These are phyloP conservation scores for Galium porrigens DNA, from an alignment of 305 asterid species.

Conservation along the genomic window DNA sequence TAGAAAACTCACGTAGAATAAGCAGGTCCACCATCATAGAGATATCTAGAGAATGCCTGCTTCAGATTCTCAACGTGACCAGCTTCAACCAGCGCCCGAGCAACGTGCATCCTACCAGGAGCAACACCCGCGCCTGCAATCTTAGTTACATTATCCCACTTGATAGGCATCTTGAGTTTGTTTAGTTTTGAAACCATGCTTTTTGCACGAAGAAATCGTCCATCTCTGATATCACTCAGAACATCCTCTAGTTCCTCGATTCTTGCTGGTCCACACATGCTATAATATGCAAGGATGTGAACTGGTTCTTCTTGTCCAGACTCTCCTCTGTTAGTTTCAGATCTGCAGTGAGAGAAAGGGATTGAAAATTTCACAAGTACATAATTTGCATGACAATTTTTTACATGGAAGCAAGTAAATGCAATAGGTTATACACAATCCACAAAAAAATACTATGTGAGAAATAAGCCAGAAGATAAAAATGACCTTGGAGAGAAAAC, in stretches of 20 bases:
- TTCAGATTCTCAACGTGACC: slow-evolving; percentile 85
- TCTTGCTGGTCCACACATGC: slow-evolving; percentile 73
- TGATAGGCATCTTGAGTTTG: slow-evolving; percentile 68
- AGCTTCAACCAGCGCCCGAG: slow-evolving; percentile 94
- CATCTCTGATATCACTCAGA: slow-evolving; percentile 53
- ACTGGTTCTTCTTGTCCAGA: slow-evolving; percentile 70
- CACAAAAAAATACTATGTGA: neutral
- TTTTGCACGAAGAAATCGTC: slow-evolving; percentile 72
- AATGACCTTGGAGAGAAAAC: slow-evolving; percentile 64
- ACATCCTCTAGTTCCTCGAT: slow-evolving; percentile 46
- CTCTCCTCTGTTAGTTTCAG: slow-evolving; percentile 39
- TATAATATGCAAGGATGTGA: slow-evolving; percentile 88
- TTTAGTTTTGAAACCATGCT: slow-evolving; percentile 65
- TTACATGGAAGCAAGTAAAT: neutral
- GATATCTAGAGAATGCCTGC: slow-evolving; percentile 75
- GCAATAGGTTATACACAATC: neutral
- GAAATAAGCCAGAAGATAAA: neutral
- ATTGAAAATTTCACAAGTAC: neutral
- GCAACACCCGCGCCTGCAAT: slow-evolving; percentile 92
- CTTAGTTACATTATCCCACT: slow-evolving; percentile 65
- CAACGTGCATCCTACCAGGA: slow-evolving; percentile 87
- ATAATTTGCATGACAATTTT: neutral
- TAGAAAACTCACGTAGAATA: slow-evolving; percentile 57
- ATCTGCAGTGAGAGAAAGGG: slow-evolving; percentile 9
- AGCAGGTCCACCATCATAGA: slow-evolving; percentile 92